Evolutionary conservation across 306 rosid species (phyloP), one percentile per base, ranked within the genome.

Genomic region (Geum urbanum): DNA sequence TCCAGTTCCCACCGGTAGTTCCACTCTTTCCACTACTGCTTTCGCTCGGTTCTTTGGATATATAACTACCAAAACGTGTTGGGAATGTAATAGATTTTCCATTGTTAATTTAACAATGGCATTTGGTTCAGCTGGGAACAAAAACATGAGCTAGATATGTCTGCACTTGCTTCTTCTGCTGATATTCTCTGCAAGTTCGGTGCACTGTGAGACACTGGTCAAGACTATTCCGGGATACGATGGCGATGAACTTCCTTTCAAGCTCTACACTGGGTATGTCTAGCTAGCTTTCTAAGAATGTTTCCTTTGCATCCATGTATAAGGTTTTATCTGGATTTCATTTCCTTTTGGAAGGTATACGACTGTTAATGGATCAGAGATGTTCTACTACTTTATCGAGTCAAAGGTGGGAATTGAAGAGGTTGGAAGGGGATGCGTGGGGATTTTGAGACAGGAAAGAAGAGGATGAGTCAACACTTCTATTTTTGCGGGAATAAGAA

Each of bases 311-410:
- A 24, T 24, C 2, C 27, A 24, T 24, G 2, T 24, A 24, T 24
- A 24, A 0, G 27, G 27, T 24, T 24, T 35, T n/a, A 9, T 16
- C 11, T 14, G 27, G 27, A 24, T 7, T 49, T 71, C 12, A 32
- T 14, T 19, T 32, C 22, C 15, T 24, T 32, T 5, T 72, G 9
- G 15, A 35, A 73, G 77, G 52, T 73, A 73, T 11, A 40, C 64
- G 7, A 63, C 52, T 32, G 63, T 52, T 1, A 41, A 9, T 63
- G 45, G 45, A 9, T 46, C 64, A 1, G 77, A 73, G 55, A 14
- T 73, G 68, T 72, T 72, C 19, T 72, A 72, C 69, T 72, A 72
- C 32, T 72, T 72, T 49, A 49, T 72, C 13, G 76, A 72, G 59
- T 72, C 76, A 2, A n/a, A n/a, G n/a, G n/a, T n/a, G n/a, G n/a